These are phyloP conservation scores for Chlamydomonas sphaeroides DNA, from an alignment of 139 green algal genomes.

Conservation along the genomic window DNA sequence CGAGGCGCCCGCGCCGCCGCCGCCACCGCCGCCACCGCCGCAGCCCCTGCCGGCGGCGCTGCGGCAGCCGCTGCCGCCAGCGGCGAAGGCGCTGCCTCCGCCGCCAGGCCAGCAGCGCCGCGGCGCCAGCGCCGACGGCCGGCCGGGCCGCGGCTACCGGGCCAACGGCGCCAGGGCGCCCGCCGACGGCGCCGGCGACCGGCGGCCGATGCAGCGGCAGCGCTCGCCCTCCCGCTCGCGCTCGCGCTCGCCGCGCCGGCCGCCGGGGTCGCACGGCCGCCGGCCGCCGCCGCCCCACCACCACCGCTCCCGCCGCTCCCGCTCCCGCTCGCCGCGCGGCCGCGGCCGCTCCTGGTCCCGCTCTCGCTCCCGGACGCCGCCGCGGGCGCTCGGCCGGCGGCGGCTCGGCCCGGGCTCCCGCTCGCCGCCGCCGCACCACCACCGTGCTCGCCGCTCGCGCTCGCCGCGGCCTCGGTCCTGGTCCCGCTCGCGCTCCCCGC, in stretches of 20 bases:
- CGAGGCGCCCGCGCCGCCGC: not conserved
- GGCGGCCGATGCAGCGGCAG: too few species aligned
- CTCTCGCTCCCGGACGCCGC: not conserved
- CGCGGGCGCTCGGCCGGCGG: not conserved
- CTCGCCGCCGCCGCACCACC: not conserved
- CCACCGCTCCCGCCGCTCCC: too few species aligned
- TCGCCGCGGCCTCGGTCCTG: not conserved
- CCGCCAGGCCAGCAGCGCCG: too few species aligned
- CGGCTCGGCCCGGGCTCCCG: not conserved
- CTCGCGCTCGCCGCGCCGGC: too few species aligned
- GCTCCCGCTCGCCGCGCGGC: too few species aligned
- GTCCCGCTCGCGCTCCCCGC: not conserved
- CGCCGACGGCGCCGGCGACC: too few species aligned
- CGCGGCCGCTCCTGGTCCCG: too few species aligned
- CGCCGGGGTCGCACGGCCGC: too few species aligned
- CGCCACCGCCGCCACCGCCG: too few species aligned
- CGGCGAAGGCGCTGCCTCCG: not conserved
- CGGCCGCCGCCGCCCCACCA: too few species aligned
- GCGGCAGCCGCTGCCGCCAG: not conserved
- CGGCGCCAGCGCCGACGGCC: too few species aligned
- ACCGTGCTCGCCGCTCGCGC: not conserved
- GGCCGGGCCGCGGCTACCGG: too few species aligned
- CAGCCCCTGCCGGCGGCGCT: not conserved
- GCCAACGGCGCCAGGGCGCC: not conserved
- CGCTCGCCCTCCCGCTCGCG: slow-evolving; percentile 1